A percentile compares a stretch with the other conserved stretches of the same genome.
Evolutionary conservation across 148 eudicot genomes (phyloP).

Genomic region (Vaccinium macrocarpon): DNA sequence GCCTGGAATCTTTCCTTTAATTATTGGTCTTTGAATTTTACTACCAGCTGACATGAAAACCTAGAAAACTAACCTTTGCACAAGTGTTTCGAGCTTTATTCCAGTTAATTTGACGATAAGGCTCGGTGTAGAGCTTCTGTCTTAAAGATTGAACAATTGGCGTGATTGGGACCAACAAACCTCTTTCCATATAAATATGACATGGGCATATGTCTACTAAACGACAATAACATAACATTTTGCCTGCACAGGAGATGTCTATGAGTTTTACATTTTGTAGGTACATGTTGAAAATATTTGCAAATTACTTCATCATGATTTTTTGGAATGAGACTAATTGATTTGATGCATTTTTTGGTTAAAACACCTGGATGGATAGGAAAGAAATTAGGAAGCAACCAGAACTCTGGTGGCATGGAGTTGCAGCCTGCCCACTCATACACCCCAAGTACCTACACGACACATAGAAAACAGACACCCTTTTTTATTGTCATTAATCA

Average conservation of each 20-base stretch:
- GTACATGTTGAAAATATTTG: background rate
- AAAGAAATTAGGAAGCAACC: conserved; percentile 52
- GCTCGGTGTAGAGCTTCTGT: conserved; percentile 39
- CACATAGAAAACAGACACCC: background rate
- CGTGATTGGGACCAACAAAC: conserved; percentile 49
- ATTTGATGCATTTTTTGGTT: background rate
- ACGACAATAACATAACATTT: conserved; percentile 57
- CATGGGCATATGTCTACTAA: conserved; percentile 75
- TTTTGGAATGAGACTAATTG: background rate
- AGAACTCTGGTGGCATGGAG: conserved; percentile 66
- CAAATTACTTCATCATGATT: background rate
- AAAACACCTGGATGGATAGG: conserved; percentile 62
- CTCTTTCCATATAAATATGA: conserved; percentile 67
- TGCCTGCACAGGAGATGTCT: conserved; percentile 33
- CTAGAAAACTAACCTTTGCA: conserved; percentile 40
- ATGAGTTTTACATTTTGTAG: background rate
- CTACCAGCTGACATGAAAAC: background rate
- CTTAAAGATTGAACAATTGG: conserved; percentile 37
- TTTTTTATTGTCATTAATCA: background rate
- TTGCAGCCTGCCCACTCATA: conserved; percentile 70
- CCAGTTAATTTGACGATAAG: conserved; percentile 50
- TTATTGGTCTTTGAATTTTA: background rate
- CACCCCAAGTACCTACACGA: conserved; percentile 50
- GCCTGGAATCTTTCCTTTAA: background rate
- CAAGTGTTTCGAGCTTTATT: conserved; percentile 51